Evolutionary conservation across 768 basidiomycete species (phyloP).

Genomic region (Suillus spraguei): DNA sequence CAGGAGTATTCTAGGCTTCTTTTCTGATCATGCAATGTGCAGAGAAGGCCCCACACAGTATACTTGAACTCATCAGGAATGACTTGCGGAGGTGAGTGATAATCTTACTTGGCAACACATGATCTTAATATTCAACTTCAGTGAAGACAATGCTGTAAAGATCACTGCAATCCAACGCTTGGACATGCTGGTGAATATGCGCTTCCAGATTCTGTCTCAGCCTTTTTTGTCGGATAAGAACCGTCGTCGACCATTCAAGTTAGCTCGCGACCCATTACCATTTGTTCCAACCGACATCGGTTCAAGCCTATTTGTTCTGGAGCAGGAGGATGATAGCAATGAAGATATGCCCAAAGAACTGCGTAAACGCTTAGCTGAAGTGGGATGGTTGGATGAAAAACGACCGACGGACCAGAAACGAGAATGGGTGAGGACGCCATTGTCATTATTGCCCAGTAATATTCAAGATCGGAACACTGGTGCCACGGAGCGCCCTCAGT

Average conservation of each 20-base stretch:
- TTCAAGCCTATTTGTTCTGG: slow-evolving; percentile 55
- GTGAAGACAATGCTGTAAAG: slow-evolving; percentile 32
- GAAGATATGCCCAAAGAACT: slow-evolving; percentile 65
- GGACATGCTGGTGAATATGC: slow-evolving; percentile 60
- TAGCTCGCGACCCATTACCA: slow-evolving; percentile 68
- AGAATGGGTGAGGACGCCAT: slow-evolving; percentile 63
- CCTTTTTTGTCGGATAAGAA: slow-evolving; percentile 59
- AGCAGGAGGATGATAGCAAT: slow-evolving; percentile 53
- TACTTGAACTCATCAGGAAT: slow-evolving; percentile 50
- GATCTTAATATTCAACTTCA: slow-evolving; percentile 2
- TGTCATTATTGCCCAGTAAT: slow-evolving; percentile 61
- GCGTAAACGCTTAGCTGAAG: slow-evolving; percentile 64
- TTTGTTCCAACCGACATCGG: slow-evolving; percentile 81
- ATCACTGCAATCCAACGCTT: slow-evolving; percentile 58
- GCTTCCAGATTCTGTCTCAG: slow-evolving; percentile 69
- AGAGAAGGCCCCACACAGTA: slow-evolving; percentile 56
- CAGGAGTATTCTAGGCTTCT: slow-evolving; percentile 43
- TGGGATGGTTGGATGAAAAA: slow-evolving; percentile 74
- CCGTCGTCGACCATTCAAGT: slow-evolving; percentile 67
- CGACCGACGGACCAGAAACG: slow-evolving; percentile 53
- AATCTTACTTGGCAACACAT: slow-evolving; percentile 3
- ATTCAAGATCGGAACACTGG: slow-evolving; percentile 55
- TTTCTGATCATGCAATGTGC: slow-evolving; percentile 76
- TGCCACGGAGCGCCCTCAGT: slow-evolving; percentile 29
- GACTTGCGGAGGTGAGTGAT: slow-evolving; percentile 56